Base-by-base conservation (phyloP, 2,329 filamentous ascomycete species). In the Ophiosphaerella korrae region DNA sequence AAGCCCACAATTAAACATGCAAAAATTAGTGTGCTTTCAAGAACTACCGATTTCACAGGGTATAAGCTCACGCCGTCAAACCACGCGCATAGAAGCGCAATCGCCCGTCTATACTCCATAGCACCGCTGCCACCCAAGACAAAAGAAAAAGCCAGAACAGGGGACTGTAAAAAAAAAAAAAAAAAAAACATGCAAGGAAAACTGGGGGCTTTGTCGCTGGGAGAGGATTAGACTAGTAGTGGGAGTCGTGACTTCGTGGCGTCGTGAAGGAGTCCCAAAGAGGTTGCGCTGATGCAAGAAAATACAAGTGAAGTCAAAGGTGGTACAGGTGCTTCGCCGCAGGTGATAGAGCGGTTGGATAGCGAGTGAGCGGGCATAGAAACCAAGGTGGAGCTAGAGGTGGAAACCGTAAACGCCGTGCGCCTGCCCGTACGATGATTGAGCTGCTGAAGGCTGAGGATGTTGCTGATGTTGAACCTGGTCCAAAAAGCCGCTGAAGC, bases 201-300 rank as follows among this genome's bases (percentile, higher is more conserved):
- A 23, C 38, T 31, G 42, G 45, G 43, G 47, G 48, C 49, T 31
- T 37, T 41, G 40, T 40, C 18, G 35, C 52, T 49, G 51, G 51
- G 39, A 51, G 21, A 29, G 29, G 38, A 64, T 63, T 63, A 68
- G 58, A 55, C 52, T 58, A 52, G 50, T 52, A 29, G 46, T n/a
- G 39, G 58, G 62, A 52, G 63, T 72, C 69, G 62, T 72, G 63
- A 70, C 66, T 62, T 73, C 70, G 57, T 73, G 54, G 63, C 69
- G 52, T 71, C 68, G 68, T 72, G 62, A 68, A 56, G 57, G 49
- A 52, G 54, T 56, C 55, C 50, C 44, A 44, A 53, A 53, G 18
- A 4, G 57, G 53, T 53, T 58, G 57, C 66, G 59, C 67, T 57
- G 59, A 72, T 68, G 63, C 62, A 72, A 62, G 58, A 63, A 70